Conservation (phyloP, 345 rosid genomes). For the Populus euphratica region DNA sequence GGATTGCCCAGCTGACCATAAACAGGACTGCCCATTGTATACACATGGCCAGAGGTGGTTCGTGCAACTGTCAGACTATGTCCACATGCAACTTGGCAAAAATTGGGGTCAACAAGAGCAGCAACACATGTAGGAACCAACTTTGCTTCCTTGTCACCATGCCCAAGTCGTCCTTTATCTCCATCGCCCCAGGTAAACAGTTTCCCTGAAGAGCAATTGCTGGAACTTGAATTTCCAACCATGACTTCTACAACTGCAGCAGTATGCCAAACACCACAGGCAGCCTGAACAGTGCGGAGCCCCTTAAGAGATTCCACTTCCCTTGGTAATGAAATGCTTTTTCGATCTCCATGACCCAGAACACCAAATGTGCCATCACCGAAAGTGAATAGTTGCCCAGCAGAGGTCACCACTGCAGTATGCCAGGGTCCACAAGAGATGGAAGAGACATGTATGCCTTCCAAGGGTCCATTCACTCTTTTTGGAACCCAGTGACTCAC, state of each 20-base stretch:
- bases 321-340: slow-evolving; percentile 59
- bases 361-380: slow-evolving; percentile 86
- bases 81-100: slow-evolving; percentile 93
- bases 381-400: slow-evolving; percentile 70
- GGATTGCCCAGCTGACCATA: slow-evolving; percentile 96
- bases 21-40: slow-evolving; percentile 94
- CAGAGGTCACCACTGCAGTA: slow-evolving; percentile 72
- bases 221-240: slow-evolving; percentile 87
- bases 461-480: slow-evolving; percentile 71
- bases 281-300: slow-evolving; percentile 68
- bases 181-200: slow-evolving; percentile 99
- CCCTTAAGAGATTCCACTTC: slow-evolving; percentile 80
- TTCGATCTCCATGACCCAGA: slow-evolving; percentile 71
- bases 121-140: slow-evolving; percentile 96
- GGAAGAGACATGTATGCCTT: slow-evolving; percentile 69
- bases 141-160: slow-evolving; percentile 88
- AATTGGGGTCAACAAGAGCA: slow-evolving; percentile 89
- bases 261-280: slow-evolving; percentile 89
- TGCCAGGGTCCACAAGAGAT: slow-evolving; percentile 88
- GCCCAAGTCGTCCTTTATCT: slow-evolving; percentile 96
- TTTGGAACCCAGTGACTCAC: slow-evolving; percentile 80
- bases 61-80: slow-evolving; percentile 90
- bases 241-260: slow-evolving; percentile 96
- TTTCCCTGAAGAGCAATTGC: slow-evolving; percentile 91
- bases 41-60: slow-evolving; percentile 80